Conservation (phyloP, 23 red algal genomes). For the Agarophyton chilense region DNA sequence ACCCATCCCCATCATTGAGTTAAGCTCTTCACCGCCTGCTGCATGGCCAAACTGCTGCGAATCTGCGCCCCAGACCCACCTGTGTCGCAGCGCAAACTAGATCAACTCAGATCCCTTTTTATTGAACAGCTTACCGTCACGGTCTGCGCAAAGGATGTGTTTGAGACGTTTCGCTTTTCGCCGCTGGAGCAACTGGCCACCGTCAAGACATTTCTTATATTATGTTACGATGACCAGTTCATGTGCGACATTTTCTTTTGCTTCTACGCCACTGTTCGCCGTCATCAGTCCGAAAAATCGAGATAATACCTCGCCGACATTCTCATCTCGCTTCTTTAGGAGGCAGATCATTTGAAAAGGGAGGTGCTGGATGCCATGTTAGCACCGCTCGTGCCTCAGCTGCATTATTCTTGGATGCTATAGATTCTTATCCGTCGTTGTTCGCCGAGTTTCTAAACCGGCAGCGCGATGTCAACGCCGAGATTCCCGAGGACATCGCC, state of each 20-base stretch:
- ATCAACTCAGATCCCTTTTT: no score
- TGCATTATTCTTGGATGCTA: no score
- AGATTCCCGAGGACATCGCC: no score
- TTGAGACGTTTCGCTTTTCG: slow-evolving; percentile 33
- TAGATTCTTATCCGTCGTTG: no score
- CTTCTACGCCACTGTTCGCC: slow-evolving; percentile 39
- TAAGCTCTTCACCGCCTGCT: no score
- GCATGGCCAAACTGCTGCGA: slow-evolving; percentile 62
- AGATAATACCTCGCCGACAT: no score
- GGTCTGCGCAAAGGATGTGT: not conserved
- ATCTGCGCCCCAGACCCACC: slow-evolving; percentile 51
- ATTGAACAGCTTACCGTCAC: slow-evolving; percentile 58
- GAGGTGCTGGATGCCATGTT: slow-evolving; percentile 53
- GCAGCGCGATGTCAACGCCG: no score
- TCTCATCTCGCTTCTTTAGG: slow-evolving; percentile 47
- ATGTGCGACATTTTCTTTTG: slow-evolving; percentile 48
- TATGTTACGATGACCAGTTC: slow-evolving; percentile 32
- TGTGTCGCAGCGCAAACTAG: slow-evolving; percentile 19
- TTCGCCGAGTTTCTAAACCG: no score
- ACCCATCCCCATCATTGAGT: no score
- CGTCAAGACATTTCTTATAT: slow-evolving; percentile 63
- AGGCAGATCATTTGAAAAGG: slow-evolving; percentile 26
- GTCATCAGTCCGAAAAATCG: slow-evolving; percentile 30
- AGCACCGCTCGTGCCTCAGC: no score
- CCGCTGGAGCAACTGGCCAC: slow-evolving; percentile 62